phyloP scores from a whole-genome alignment of 23 red algal species.

The Gracilaria gracilis region DNA sequence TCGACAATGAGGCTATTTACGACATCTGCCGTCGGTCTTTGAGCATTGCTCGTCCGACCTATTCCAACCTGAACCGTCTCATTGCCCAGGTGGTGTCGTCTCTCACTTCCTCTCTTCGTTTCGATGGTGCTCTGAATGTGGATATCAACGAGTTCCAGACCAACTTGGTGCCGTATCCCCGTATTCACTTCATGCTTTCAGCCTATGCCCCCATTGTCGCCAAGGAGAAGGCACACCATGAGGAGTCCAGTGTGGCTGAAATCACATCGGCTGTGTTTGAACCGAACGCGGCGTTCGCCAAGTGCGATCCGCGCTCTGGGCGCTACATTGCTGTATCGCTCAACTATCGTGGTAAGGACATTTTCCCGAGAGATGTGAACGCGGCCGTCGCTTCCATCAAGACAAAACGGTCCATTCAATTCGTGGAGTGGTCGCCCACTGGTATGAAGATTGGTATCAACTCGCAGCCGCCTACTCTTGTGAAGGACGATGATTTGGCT shows the following conservation, averaged over 20 bases:
- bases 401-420: conserved; percentile 93
- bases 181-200: conserved; percentile 99
- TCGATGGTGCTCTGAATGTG: conserved; percentile 97
- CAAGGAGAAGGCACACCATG: conserved; percentile 96
- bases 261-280: conserved; percentile 98
- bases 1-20: conserved; percentile 99
- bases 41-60: conserved; percentile 94
- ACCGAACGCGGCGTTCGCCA: conserved; percentile 95
- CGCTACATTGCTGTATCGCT: conserved; percentile 98
- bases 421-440: conserved; percentile 99
- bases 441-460: conserved; percentile 99
- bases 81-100: conserved; percentile 99
- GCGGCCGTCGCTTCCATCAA: conserved; percentile 96
- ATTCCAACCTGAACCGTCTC: conserved; percentile 95
- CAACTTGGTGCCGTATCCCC: conserved; percentile 98
- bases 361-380: conserved; percentile 97
- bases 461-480: conserved; percentile 87
- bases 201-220: conserved; percentile 96
- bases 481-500: conserved; percentile 87
- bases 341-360: conserved; percentile 96
- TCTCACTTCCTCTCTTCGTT: conserved; percentile 96
- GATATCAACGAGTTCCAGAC: conserved; percentile 99
- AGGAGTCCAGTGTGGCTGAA: conserved; percentile 89
- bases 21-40: conserved; percentile 95
- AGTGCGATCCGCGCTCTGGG: conserved; percentile 96